Evolutionary conservation across 441 rosid genomes (phyloP).

Genomic region (Dalechampia spathulata): DNA sequence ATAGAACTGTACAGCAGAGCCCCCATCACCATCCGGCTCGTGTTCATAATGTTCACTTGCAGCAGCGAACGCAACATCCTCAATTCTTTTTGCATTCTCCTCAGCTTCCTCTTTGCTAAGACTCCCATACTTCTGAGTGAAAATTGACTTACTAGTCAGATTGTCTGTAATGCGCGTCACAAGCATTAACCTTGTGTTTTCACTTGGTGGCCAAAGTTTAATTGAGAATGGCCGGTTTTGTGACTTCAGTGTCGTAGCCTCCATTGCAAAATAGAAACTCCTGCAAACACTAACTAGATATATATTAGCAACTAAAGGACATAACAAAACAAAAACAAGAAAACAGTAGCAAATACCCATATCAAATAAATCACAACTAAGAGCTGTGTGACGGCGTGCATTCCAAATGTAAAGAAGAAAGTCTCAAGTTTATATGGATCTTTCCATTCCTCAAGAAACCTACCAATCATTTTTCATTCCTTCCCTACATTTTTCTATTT

Average conservation of each 20-base stretch:
- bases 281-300: no score
- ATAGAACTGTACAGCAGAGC: slow-evolving; percentile 89
- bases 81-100: slow-evolving; percentile 70
- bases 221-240: slow-evolving; percentile 61
- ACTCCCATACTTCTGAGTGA: slow-evolving; percentile 73
- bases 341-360: no score
- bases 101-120: slow-evolving; percentile 66
- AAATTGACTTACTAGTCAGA: slow-evolving; percentile 61
- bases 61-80: slow-evolving; percentile 46
- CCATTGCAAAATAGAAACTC: slow-evolving; percentile 44
- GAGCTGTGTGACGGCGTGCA: no score
- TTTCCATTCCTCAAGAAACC: no score
- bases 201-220: slow-evolving; percentile 89
- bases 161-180: slow-evolving; percentile 61
- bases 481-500: no score
- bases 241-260: slow-evolving; percentile 34
- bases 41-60: slow-evolving; percentile 68
- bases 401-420: no score
- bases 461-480: no score
- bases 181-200: slow-evolving; percentile 71
- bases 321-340: no score
- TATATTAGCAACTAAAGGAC: no score
- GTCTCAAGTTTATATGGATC: no score
- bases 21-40: slow-evolving; percentile 94
- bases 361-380: no score